Base-by-base conservation (phyloP, 192 early-diverging fungal genomes). In the Gigaspora rosea region DNA sequence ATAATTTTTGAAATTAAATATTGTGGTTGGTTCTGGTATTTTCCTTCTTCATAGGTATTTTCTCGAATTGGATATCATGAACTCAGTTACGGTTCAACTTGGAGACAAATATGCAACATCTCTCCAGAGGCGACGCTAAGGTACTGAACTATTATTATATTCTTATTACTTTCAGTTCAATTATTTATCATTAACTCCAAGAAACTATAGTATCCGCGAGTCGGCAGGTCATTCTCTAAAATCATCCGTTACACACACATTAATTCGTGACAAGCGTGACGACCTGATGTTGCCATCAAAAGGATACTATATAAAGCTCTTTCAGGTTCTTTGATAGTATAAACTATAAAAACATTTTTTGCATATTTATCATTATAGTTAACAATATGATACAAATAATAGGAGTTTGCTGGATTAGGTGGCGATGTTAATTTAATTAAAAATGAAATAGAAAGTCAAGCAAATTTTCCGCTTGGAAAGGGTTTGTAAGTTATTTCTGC, bases 181-280 rank as follows among this genome's bases (percentile, higher is more conserved):
- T 27, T 57, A 57, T n/a, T 72, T 69, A 63, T 49, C 27, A 57
- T 16, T 77, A 72, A 66, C 16, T 64, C 49, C 80, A 49, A 18
- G 51, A 66, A 46, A 63, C 20, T n/a, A 75, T 76, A 90, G 89
- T 64, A 83, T 97, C 71, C 90, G 94, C 16, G 82, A 89, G 62
- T 91, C 93, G 32, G 94, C 91, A 13, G 95, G 94, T 15, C 93
- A 97, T 80, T 87, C 91, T 22, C 84, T 94, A 63, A 99, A 99
- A 81, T 92, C 93, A 6, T 85, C 94, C 1, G 50, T 97, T 12
- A 80, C 82, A 9, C 90, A 95, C 82, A 83, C 86, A 63, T 88
- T 89, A 76, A 76, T 86, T 0, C n/a, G 83, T 57, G 97, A 99
- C 65, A 81, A 80, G 27, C 90, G 97, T 33, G 93, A 99, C 77